Conservation (phyloP, 768 basidiomycete genomes). For the Russula sp. region DNA sequence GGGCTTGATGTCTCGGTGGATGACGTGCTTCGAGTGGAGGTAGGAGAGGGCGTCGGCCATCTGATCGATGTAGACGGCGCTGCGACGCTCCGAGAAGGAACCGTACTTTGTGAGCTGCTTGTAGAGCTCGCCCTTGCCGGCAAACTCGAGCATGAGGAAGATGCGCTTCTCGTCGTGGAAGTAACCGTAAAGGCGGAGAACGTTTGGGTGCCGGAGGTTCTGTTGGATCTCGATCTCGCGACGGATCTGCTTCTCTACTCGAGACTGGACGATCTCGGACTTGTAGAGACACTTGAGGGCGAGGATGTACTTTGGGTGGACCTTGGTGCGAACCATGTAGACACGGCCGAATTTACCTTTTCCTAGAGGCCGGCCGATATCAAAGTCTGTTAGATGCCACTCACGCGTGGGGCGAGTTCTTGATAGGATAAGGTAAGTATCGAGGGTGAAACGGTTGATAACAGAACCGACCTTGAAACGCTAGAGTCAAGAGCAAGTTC, state of each 20-base stretch:
- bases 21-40: constrained; percentile 93
- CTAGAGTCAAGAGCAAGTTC: constrained; percentile 84
- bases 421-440: constrained; percentile 28
- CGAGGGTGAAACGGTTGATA: background rate
- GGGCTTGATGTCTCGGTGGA: constrained; percentile 98
- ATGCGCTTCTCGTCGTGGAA: constrained; percentile 98
- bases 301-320: constrained; percentile 84
- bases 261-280: constrained; percentile 85
- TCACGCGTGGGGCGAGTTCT: constrained; percentile 69
- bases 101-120: constrained; percentile 87
- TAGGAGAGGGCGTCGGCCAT: constrained; percentile 96
- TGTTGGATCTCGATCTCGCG: constrained; percentile 98
- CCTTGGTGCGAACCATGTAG: constrained; percentile 95
- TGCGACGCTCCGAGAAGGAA: constrained; percentile 82
- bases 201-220: constrained; percentile 91
- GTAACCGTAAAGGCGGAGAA: constrained; percentile 91
- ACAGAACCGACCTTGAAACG: constrained; percentile 48
- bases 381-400: constrained; percentile 81
- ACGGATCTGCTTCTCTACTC: constrained; percentile 94
- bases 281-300: constrained; percentile 97
- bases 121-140: constrained; percentile 94
- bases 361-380: constrained; percentile 94
- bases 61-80: constrained; percentile 88
- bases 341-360: constrained; percentile 99
- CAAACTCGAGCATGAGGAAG: constrained; percentile 97